Base-by-base conservation (phyloP, 495 filamentous ascomycete genomes). In the Penicillium goetzii region DNA sequence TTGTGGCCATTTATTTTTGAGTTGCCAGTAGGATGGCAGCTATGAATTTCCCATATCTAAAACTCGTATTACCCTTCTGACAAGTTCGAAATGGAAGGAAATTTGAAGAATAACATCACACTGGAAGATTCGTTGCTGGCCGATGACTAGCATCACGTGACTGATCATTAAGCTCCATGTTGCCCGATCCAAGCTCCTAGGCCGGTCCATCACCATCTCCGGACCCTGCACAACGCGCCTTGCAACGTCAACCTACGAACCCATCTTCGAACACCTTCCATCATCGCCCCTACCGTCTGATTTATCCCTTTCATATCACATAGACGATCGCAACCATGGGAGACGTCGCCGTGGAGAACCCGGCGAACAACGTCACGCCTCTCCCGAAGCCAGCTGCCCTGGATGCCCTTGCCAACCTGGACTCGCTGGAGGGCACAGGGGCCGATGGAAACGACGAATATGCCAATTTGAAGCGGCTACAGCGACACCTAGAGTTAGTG, bases 381-480 rank as follows among this genome's bases (percentile, higher is more conserved):
- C 88, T 90, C 75, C 89, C 88, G 80, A 94, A 91, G 81, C 85
- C 86, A 69, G 79, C 84, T 71, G 88, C 88, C n/a, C 90, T 95
- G 59, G 82, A 84, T 57, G 87, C 86, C 65, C 92, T 97, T 71
- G 89, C 91, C 40, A 97, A 92, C 78, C 87, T 97, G 77, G 94
- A 97, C 74, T 87, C 86, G 47, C 85, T 96, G 52, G 92, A 97
- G 74, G 92, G 91, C 61, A 79, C 92, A 51, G 84, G 86, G 14
- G 86, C 86, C 47, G 95, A 98, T 72, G 88, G 87, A 54, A 89
- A 86, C 62, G 96, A 99, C 75, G 92, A 98, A 76, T 99, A 99
- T 76, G 90, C 92, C 12, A 92, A 90, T 3, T 82, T 97, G 75
- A 99, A 99, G 81, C 92, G 92, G 79, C 85, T 98, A 60, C 92